Base-by-base conservation (phyloP, 371 early-diverging fungal genomes). In the Mucor racemosus region DNA sequence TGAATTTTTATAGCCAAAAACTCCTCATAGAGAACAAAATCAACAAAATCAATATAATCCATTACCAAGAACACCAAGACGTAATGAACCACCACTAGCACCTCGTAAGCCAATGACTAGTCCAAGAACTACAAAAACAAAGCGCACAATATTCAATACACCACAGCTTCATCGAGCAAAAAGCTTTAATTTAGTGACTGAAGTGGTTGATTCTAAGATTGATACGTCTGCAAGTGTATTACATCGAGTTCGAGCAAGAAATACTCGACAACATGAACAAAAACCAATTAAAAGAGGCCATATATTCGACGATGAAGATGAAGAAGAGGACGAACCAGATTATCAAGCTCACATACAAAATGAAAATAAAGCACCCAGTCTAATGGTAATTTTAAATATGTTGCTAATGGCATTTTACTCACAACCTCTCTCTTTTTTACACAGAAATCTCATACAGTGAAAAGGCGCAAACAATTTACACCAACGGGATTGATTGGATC, bases 221-320 rank as follows among this genome's bases (percentile, higher is more conserved):
- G 63, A 73, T 55, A 39, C 42, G 34, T 42, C 65, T 6, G 67
- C 55, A 0, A 76, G 67, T 42, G 69, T 76, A n/a, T 60, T 81
- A 35, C 78, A 78, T 44, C 69, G 67, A 21, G 74, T 78, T 1
- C 67, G 81, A 34, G 76, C 73, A 44, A 68, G 53, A 11, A 76
- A 76, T 41, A 73, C 74, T 6, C 60, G 67, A 14, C 66, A 75
- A 33, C 69, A 69, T 40, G 58, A 66, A 10, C 69, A 68, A 60
- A 68, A 68, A 15, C 40, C 58, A 6, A 60, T 64, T 8, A 58
- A 42, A 68, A 26, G 60, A 44, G 60, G 60, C n/a, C 59, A 68
- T 55, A 58, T 68, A 9, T 64, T 64, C 55, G 64, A 64, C 36
- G 68, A 67, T 19, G 68, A 68, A 6, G 50, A 50, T 5, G 69